Evolutionary conservation across 1,284 basidiomycete genomes (phyloP).

Genomic region (Chalciporus sp.): DNA sequence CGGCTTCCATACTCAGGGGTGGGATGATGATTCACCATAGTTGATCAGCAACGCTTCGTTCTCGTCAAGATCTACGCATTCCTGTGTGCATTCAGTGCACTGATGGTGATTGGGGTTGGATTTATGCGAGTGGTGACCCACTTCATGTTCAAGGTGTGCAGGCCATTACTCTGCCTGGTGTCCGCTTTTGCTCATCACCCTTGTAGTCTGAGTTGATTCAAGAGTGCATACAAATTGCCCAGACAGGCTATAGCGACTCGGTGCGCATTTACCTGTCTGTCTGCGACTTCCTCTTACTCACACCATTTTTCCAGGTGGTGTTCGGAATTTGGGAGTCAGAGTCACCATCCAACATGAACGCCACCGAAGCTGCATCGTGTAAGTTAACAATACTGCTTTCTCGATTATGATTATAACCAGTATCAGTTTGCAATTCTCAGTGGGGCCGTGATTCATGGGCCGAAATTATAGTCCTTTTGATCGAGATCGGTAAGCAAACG

Average conservation of each 20-base stretch:
- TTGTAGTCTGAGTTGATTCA: conserved; percentile 34
- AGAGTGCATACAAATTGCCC: conserved; percentile 25
- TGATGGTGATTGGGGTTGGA: conserved; percentile 55
- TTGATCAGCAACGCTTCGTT: conserved; percentile 56
- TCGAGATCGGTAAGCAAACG: conserved; percentile 29
- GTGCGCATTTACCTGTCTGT: conserved; percentile 14
- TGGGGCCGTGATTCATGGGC: conserved; percentile 34
- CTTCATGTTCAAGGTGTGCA: conserved; percentile 64
- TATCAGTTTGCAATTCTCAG: conserved; percentile 40
- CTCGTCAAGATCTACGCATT: conserved; percentile 61
- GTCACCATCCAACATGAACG: conserved; percentile 9
- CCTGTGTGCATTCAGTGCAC: conserved; percentile 50
- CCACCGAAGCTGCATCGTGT: conserved; percentile 23
- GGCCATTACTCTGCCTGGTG: background rate
- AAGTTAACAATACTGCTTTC: conserved; percentile 2
- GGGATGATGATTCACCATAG: background rate
- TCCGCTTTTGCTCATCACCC: conserved; percentile 17
- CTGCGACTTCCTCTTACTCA: conserved; percentile 10
- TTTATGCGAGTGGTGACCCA: conserved; percentile 64
- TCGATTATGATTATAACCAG: conserved; percentile 7
- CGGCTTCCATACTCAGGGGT: background rate
- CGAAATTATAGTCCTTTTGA: conserved; percentile 25
- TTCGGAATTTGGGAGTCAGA: conserved; percentile 33
- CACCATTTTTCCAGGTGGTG: conserved; percentile 21
- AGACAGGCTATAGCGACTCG: conserved; percentile 19